phyloP scores from a whole-genome alignment of 768 basidiomycete species.

The Tulasnella sp. region DNA sequence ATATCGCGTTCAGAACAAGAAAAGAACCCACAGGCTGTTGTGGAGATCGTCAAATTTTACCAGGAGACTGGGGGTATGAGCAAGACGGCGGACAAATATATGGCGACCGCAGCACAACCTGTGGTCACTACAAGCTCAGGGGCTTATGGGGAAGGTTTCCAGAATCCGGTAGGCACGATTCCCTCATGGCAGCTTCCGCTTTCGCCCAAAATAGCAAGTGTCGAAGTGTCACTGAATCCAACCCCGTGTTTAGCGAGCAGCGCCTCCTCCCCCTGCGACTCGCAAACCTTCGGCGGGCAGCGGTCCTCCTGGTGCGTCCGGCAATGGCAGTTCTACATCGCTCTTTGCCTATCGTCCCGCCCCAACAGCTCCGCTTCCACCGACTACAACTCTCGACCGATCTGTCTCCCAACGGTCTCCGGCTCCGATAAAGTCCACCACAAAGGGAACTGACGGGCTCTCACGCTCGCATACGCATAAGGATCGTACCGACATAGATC shows the following conservation, averaged over 20 bases:
- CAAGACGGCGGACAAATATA: constrained; percentile 22
- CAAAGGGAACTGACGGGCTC: not conserved
- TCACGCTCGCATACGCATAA: not conserved
- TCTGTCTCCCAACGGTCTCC: constrained; percentile 40
- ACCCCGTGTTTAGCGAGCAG: constrained; percentile 29
- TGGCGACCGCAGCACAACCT: not conserved
- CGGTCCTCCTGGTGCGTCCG: constrained; percentile 32
- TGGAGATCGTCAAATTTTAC: constrained; percentile 98
- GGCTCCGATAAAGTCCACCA: not conserved
- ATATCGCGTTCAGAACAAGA: constrained; percentile 92
- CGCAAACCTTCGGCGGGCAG: constrained; percentile 12
- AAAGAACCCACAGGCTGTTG: constrained; percentile 93
- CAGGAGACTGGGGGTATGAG: constrained; percentile 60
- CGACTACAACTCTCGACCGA: constrained; percentile 14
- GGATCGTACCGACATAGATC: too few relatives aligned
- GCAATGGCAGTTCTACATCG: constrained; percentile 32
- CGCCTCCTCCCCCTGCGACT: constrained; percentile 22
- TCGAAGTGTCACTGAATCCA: not conserved
- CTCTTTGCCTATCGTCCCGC: constrained; percentile 19
- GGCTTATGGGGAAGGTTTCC: constrained; percentile 38
- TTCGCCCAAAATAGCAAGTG: too few relatives aligned
- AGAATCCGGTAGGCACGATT: constrained; percentile 41
- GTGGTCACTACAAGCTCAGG: not conserved
- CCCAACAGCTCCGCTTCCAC: constrained; percentile 23
- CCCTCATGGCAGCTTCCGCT: too few relatives aligned